Evolutionary conservation across 805 yeast species (phyloP).

Genomic region (Nakazawaea sp.): DNA sequence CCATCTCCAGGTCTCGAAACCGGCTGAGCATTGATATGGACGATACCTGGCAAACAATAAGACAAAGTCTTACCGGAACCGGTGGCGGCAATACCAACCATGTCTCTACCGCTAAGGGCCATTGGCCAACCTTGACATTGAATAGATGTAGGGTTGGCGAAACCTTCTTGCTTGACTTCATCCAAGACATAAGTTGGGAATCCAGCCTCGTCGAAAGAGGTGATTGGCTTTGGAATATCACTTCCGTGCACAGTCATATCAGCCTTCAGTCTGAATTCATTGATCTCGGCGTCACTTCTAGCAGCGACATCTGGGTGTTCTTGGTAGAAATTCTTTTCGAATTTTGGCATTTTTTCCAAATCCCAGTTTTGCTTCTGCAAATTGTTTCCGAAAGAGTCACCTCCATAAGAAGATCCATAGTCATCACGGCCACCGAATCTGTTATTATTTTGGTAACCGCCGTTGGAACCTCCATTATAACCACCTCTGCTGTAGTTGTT

Average conservation of each 20-base stretch:
- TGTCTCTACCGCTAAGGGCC: constrained; percentile 98
- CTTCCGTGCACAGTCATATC: constrained; percentile 83
- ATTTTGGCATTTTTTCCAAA: constrained; percentile 67
- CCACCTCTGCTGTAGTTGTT: constrained; percentile 31
- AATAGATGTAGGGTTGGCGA: constrained; percentile 90
- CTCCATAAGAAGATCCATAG: constrained; percentile 26
- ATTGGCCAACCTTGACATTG: constrained; percentile 99
- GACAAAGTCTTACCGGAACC: constrained; percentile 99
- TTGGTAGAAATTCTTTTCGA: constrained; percentile 90
- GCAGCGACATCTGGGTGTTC: constrained; percentile 76
- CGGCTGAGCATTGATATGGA: constrained; percentile 98
- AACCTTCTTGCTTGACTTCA: constrained; percentile 89
- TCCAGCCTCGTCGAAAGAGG: constrained; percentile 92
- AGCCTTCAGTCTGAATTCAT: constrained; percentile 68
- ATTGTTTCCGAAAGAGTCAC: constrained; percentile 37
- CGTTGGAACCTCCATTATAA: constrained; percentile 29
- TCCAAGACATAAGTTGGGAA: constrained; percentile 90
- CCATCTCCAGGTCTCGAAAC: constrained; percentile 92
- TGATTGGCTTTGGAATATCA: constrained; percentile 91
- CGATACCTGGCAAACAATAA: constrained; percentile 94
- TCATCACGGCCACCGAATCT: constrained; percentile 32
- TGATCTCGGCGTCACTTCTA: constrained; percentile 70
- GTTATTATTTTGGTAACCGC: constrained; percentile 29
- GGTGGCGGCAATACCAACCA: constrained; percentile 98
- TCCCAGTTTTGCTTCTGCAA: constrained; percentile 80